Evolutionary conservation across 768 basidiomycete genomes (phyloP).

Genomic region (Nevesoporus exiguus): DNA sequence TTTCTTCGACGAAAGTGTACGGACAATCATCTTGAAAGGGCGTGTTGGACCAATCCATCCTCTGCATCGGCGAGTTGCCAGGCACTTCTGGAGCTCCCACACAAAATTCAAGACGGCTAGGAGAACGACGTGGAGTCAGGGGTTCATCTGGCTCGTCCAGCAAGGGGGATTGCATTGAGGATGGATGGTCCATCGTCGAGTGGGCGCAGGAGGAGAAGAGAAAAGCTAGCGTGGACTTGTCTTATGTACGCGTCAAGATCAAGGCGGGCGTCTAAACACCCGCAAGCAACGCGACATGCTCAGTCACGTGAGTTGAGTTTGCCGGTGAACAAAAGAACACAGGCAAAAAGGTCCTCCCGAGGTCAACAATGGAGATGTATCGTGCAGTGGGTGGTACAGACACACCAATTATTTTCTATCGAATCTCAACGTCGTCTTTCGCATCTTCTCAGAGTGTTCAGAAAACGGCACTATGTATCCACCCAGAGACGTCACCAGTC

Average conservation of each 20-base stretch:
- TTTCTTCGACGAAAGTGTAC: constrained; percentile 7
- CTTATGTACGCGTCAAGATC: constrained; percentile 10
- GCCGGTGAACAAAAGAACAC: background rate
- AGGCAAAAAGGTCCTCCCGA: background rate
- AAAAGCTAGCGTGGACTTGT: constrained; percentile 1
- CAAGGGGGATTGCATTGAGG: background rate
- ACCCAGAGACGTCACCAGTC: constrained; percentile 28
- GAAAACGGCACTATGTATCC: constrained; percentile 43
- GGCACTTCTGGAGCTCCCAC: background rate
- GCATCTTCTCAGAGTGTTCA: constrained; percentile 40
- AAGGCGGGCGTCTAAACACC: constrained; percentile 14
- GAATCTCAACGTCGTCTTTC: constrained; percentile 30
- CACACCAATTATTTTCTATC: constrained; percentile 23
- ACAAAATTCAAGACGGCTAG: constrained; percentile 47
- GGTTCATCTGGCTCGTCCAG: constrained; percentile 16
- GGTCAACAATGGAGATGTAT: constrained; percentile 9
- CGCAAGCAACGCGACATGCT: constrained; percentile 18
- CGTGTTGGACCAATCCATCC: constrained; percentile 12
- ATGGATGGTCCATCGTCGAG: constrained; percentile 11
- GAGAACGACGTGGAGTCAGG: constrained; percentile 39
- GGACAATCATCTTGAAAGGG: background rate
- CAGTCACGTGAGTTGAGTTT: constrained; percentile 27
- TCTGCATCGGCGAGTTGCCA: constrained; percentile 1
- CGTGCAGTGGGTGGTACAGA: constrained; percentile 10
- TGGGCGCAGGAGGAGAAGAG: background rate